Conservation (phyloP, 768 basidiomycete species). For the Candolleomyces eurysporus region DNA sequence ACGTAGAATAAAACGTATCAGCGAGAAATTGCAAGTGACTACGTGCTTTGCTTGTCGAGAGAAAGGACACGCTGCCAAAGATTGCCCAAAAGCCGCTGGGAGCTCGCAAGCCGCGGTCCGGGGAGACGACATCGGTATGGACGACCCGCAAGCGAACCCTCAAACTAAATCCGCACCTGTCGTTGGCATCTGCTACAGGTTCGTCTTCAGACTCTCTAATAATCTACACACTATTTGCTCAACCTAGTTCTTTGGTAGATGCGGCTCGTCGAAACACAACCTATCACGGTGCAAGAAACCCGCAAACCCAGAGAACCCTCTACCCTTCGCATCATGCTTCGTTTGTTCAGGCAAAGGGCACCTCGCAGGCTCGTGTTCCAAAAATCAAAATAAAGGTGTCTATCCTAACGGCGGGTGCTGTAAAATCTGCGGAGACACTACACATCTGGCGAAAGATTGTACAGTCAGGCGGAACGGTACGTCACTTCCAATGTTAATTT, state of each 20-base stretch:
- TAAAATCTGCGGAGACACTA: slow-evolving; percentile 82
- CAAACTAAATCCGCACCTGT: slow-evolving; percentile 15
- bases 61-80: slow-evolving; percentile 78
- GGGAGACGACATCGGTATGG: neutral
- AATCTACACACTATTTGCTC: neutral
- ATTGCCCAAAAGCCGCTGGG: slow-evolving; percentile 57
- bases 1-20: slow-evolving; percentile 62
- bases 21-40: slow-evolving; percentile 54
- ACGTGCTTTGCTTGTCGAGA: slow-evolving; percentile 87
- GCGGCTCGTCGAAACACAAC: slow-evolving; percentile 76
- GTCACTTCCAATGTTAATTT: neutral
- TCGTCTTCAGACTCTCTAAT: slow-evolving; percentile 17
- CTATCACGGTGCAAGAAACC: slow-evolving; percentile 76
- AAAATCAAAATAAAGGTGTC: slow-evolving; percentile 76
- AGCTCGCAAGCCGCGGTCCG: slow-evolving; percentile 3
- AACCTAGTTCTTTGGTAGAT: slow-evolving; percentile 42
- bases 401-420: slow-evolving; percentile 92
- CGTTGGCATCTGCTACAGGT: slow-evolving; percentile 75
- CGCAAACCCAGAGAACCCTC: slow-evolving; percentile 57
- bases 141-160: slow-evolving; percentile 7
- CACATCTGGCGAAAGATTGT: slow-evolving; percentile 87
- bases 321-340: slow-evolving; percentile 91
- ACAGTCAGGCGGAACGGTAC: slow-evolving; percentile 57
- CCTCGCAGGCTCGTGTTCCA: slow-evolving; percentile 77
- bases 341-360: slow-evolving; percentile 86